phyloP scores from a whole-genome alignment of 768 basidiomycete genomes.

The Mycena kentingensis region DNA sequence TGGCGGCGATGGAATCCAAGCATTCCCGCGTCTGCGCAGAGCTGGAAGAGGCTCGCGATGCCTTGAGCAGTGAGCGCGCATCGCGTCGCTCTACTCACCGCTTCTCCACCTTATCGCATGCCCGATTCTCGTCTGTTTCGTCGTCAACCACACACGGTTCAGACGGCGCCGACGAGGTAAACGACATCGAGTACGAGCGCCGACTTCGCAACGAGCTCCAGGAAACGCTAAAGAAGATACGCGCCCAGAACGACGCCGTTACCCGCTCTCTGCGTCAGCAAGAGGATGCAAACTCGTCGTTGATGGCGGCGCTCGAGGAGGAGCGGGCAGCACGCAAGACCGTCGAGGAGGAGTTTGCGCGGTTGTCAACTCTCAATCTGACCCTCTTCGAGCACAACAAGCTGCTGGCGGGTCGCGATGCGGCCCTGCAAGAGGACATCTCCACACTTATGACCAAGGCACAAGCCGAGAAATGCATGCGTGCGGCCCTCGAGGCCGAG shows the following conservation, averaged over 20 bases:
- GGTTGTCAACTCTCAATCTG: slow-evolving; percentile 23
- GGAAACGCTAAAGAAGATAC: slow-evolving; percentile 28
- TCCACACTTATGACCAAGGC: slow-evolving; percentile 26
- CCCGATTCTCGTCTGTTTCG: slow-evolving; percentile 21
- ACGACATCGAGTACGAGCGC: slow-evolving; percentile 27
- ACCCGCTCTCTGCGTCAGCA: slow-evolving; percentile 26
- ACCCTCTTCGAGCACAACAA: slow-evolving; percentile 31
- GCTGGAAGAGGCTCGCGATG: slow-evolving; percentile 24
- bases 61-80: slow-evolving; percentile 26
- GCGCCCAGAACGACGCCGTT: slow-evolving; percentile 27
- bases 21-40: slow-evolving; percentile 23
- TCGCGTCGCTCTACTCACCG: slow-evolving; percentile 14
- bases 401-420: slow-evolving; percentile 27
- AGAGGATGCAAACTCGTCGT: slow-evolving; percentile 21
- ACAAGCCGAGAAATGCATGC: slow-evolving; percentile 28
- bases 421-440: slow-evolving; percentile 27
- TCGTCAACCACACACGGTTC: slow-evolving; percentile 10
- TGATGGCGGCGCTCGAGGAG: slow-evolving; percentile 23
- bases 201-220: slow-evolving; percentile 26
- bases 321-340: slow-evolving; percentile 23
- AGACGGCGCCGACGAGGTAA: slow-evolving; percentile 18
- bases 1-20: slow-evolving; percentile 27
- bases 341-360: slow-evolving; percentile 23
- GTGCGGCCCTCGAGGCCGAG: slow-evolving; percentile 24
- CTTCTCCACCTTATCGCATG: slow-evolving; percentile 19